These are phyloP conservation scores for Cladosporium halotolerans DNA, from an alignment of 2,329 filamentous ascomycete genomes.

Conservation along the genomic window DNA sequence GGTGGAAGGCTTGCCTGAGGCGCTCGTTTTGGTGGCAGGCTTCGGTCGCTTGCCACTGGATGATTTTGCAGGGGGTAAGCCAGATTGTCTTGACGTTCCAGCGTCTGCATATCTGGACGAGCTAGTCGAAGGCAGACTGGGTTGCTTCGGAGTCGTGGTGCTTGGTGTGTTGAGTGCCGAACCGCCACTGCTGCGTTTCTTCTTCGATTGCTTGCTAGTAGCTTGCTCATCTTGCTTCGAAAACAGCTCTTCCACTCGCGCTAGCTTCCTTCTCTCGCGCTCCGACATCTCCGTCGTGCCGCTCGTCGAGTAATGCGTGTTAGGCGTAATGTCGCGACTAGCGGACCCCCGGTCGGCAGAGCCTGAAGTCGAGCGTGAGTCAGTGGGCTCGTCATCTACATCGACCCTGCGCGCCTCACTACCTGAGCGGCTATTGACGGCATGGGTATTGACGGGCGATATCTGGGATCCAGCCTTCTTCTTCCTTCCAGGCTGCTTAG, in stretches of 20 bases:
- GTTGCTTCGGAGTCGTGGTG: constrained; percentile 38
- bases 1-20: not conserved
- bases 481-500: constrained; percentile 43
- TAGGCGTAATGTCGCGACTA: constrained; percentile 58
- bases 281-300: constrained; percentile 52
- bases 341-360: constrained; percentile 50
- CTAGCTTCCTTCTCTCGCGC: constrained; percentile 57
- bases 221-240: constrained; percentile 55
- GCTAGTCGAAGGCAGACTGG: constrained; percentile 26
- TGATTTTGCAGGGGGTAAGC: constrained; percentile 17
- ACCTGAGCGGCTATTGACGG: constrained; percentile 53
- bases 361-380: constrained; percentile 52
- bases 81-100: constrained; percentile 22
- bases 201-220: constrained; percentile 44
- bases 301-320: constrained; percentile 45
- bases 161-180: constrained; percentile 48
- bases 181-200: constrained; percentile 52
- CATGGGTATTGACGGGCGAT: constrained; percentile 50
- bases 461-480: constrained; percentile 42
- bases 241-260: constrained; percentile 57
- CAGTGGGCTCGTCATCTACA: constrained; percentile 50
- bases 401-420: constrained; percentile 50
- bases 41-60: constrained; percentile 16
- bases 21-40: constrained; percentile 2
- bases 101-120: constrained; percentile 26